These are phyloP conservation scores for Taphrina sp. DNA, from an alignment of 1,139 yeast species.

Conservation along the genomic window DNA sequence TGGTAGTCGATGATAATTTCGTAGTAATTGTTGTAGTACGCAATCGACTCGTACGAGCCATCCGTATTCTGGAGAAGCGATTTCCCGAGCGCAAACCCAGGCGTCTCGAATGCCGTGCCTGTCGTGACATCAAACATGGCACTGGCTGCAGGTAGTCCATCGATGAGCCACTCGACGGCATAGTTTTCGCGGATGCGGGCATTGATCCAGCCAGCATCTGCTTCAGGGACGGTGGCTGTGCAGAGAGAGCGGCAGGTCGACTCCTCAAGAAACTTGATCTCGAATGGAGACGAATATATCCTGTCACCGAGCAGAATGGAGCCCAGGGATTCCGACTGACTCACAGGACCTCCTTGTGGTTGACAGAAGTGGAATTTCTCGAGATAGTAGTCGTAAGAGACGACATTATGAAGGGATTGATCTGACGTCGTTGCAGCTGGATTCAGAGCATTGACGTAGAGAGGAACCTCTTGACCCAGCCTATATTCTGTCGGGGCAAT, in stretches of 20 bases:
- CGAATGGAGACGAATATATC: conserved; percentile 87
- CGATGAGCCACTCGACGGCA: conserved; percentile 87
- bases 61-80: conserved; percentile 45
- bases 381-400: conserved; percentile 57
- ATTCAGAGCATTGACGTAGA: conserved; percentile 84
- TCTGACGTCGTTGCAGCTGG: conserved; percentile 57
- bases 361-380: conserved; percentile 78
- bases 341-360: conserved; percentile 60
- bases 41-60: conserved; percentile 41
- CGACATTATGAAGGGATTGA: conserved; percentile 40
- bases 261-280: conserved; percentile 71
- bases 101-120: conserved; percentile 56
- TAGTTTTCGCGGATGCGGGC: conserved; percentile 78
- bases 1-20: conserved; percentile 80
- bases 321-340: conserved; percentile 87
- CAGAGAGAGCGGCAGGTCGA: conserved; percentile 68
- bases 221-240: conserved; percentile 54
- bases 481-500: conserved; percentile 48
- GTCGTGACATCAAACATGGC: conserved; percentile 57
- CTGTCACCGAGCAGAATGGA: conserved; percentile 93
- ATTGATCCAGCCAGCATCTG: conserved; percentile 72
- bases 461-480: conserved; percentile 67
- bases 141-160: conserved; percentile 88
- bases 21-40: conserved; percentile 75
- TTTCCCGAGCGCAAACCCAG: conserved; percentile 78